Base-by-base conservation (phyloP, 495 filamentous ascomycete genomes). In the Trichodelitschia bisporula region DNA sequence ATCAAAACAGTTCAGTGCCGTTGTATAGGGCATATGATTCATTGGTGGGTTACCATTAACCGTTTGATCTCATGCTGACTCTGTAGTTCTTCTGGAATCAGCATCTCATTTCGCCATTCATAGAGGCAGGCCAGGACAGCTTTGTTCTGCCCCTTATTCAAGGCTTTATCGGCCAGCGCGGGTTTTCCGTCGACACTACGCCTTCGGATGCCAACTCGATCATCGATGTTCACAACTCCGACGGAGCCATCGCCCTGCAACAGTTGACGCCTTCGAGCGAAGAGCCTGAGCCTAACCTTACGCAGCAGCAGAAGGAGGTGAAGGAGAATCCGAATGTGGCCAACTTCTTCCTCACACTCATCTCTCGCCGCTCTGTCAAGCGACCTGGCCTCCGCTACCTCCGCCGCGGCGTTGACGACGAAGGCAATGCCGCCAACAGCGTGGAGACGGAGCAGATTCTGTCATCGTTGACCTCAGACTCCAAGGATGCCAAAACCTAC, bases 361-460 rank as follows among this genome's bases (percentile, higher is more conserved):
- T 93, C 19, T 93, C 86, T 15, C 61, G 84, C 19, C 60, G 84
- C 18, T 90, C 79, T 0, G 64, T 69, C 29, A 72, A 80, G 35
- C 63, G 84, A 11, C 77, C 84, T 4, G 84, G 84, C 12, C 56
- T 95, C 18, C 66, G 84, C 24, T 95, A 93, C 52, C 62, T 95
- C 13, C 68, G 84, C n/a, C 69, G 84, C 20, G 84, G 84, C 13
- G 62, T 91, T 4, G 80, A 95, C 44, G 77, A 92, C 30, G 61
- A 74, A 15, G 86, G 84, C 0, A 64, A 80, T 35, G 67, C 71
- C 3, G 84, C 84, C n/a, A 95, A 95, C 41, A 65, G 54, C 3
- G 84, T 93, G 18, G 84, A 95, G 52, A 83, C 82, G 2, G 86
- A 93, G 46, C 84, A 95, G 43, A 73, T 95, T 19, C 61, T 95